Evolutionary conservation across 306 rosid genomes (phyloP), one percentile per base, ranked within the genome.

Genomic region (Parietaria judaica): DNA sequence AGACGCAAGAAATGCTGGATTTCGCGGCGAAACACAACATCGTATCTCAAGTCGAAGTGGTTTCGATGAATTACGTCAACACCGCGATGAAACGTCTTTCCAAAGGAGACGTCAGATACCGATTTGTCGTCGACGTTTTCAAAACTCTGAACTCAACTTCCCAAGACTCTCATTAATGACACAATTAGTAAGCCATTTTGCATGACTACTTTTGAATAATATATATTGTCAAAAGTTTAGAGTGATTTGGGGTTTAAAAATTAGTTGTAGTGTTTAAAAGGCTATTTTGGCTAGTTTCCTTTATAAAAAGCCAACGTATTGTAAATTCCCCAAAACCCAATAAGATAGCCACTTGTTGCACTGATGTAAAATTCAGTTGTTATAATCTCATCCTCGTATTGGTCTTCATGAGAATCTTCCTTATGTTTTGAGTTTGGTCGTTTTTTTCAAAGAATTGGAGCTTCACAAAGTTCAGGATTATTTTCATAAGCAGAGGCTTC

Each of bases 1-100:
- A 60, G 48, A 60, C 64, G 3, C 64, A 60, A 43, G 64, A 60
- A 51, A 60, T 60, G 64, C 36, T 60, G n/a, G 37, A 60, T 43
- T 60, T 60, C 13, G 64, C 64, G 6, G 64, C 52, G 11, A 44
- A 60, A 15, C 51, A 60, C 53, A 45, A 45, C 6, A 14, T 60
- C 3, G 41, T 37, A 3, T 16, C 64, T 60, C 36, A 41, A 2
- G 36, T 60, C 6, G 64, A 60, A 44, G 52, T 60, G 15, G 36
- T 60, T 11, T 37, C 51, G 11, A 60, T 60, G 36, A 37, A 60
- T 41, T 60, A 60, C 31, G 52, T 60, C 6, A 60, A 44, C 51
- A 44, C 51, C 10, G 64, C 64, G 1, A 8, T 60, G 64, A 36
- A 44, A 9, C 64, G 64, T 7, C 64, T 60, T 45, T 31, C 17